Conservation (phyloP, 495 filamentous ascomycete species). For the Aspergillus egyptiacus region DNA sequence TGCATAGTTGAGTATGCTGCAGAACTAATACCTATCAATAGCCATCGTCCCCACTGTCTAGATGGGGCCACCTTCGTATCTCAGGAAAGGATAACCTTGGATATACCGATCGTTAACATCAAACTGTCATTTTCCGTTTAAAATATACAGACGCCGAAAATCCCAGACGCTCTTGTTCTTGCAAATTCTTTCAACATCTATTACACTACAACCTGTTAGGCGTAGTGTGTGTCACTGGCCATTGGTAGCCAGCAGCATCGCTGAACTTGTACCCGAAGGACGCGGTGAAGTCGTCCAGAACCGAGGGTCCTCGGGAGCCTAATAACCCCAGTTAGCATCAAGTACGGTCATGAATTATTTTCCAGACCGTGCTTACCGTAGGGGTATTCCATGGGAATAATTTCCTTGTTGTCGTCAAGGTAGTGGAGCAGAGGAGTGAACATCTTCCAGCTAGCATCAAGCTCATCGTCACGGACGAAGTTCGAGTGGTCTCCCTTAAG, state of each 20-base stretch:
- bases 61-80: no score
- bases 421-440: conserved; percentile 98
- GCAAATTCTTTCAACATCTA: conserved; percentile 12
- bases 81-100: no score
- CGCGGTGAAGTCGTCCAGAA: conserved; percentile 95
- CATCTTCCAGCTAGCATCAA: conserved; percentile 98
- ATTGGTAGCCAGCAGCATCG: conserved; percentile 93
- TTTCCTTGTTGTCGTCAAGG: conserved; percentile 97
- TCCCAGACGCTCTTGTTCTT: conserved; percentile 11
- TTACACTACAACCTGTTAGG: conserved; percentile 63
- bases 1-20: no score
- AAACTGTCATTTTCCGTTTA: conserved; percentile 11
- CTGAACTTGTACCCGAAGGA: conserved; percentile 99
- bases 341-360: not conserved
- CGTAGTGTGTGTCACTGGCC: conserved; percentile 61
- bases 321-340: conserved; percentile 10
- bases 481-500: conserved; percentile 99
- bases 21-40: no score
- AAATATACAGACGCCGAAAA: conserved; percentile 10
- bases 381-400: conserved; percentile 99
- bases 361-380: conserved; percentile 63
- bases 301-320: conserved; percentile 95
- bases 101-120: conserved; percentile 17
- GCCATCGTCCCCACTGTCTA: no score
- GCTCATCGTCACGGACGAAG: conserved; percentile 98